These are phyloP conservation scores for Rhizopus sp. DNA, from an alignment of 371 early-diverging fungal genomes.

Conservation along the genomic window DNA sequence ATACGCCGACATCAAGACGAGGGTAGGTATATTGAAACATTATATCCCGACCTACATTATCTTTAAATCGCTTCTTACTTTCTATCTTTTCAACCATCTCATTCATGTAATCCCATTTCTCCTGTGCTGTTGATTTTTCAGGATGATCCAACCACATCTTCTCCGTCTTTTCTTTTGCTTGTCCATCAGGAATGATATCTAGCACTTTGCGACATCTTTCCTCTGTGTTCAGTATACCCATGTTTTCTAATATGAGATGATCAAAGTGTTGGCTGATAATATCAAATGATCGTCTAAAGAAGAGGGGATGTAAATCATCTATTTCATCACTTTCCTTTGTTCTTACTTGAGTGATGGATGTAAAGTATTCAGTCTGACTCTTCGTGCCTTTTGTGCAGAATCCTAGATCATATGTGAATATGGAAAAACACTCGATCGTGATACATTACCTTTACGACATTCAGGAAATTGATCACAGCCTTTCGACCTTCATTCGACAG, in stretches of 20 bases:
- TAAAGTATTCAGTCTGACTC: conserved; percentile 67
- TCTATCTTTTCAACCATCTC: conserved; percentile 10
- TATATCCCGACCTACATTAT: conserved; percentile 62
- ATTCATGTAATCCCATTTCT: conserved; percentile 62
- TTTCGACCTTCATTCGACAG: conserved; percentile 79
- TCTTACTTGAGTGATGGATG: conserved; percentile 69
- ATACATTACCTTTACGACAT: conserved; percentile 80
- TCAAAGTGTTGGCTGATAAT: conserved; percentile 69
- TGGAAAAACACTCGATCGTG: conserved; percentile 81
- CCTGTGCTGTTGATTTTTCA: conserved; percentile 35
- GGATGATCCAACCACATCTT: conserved; percentile 52
- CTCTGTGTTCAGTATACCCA: conserved; percentile 67
- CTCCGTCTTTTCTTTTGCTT: conserved; percentile 47
- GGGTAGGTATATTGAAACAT: conserved; percentile 90
- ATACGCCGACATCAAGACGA: conserved; percentile 95
- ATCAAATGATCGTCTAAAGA: conserved; percentile 59
- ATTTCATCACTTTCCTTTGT: not conserved
- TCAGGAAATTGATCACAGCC: conserved; percentile 86
- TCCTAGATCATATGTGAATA: conserved; percentile 89
- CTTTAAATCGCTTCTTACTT: conserved; percentile 18
- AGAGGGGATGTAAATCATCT: not conserved
- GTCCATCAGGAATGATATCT: conserved; percentile 72
- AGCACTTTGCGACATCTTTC: conserved; percentile 76
- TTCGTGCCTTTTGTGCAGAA: conserved; percentile 69
- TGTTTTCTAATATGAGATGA: conserved; percentile 65